Percentiles rank a stretch among this genome's conserved stretches.
Evolutionary conservation across 768 basidiomycete species (phyloP).

Genomic region (Rhizopogon sp.): DNA sequence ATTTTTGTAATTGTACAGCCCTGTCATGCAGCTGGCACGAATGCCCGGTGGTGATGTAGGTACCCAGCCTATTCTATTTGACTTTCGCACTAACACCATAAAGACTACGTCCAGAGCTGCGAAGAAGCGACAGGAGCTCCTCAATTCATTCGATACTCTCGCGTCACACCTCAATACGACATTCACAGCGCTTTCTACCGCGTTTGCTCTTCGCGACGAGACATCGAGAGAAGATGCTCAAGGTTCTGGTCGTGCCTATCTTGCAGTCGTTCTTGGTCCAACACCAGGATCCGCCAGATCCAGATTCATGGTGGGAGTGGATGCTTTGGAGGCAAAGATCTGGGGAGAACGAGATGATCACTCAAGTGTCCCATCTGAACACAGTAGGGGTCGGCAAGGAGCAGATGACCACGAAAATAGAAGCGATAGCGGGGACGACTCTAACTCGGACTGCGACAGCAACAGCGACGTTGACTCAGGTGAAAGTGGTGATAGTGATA

Average conservation of each 20-base stretch:
- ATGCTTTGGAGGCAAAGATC: conserved; percentile 51
- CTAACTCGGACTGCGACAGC: conserved; percentile 14
- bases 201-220: conserved; percentile 39
- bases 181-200: conserved; percentile 66
- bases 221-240: conserved; percentile 1
- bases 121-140: conserved; percentile 57
- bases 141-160: conserved; percentile 65
- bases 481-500: background rate
- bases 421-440: conserved; percentile 4
- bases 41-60: conserved; percentile 46
- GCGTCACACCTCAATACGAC: conserved; percentile 72
- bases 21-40: conserved; percentile 57
- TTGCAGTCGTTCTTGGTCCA: conserved; percentile 65
- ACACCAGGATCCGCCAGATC: conserved; percentile 57
- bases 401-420: background rate
- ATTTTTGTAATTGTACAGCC: conserved; percentile 32
- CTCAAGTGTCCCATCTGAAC: background rate
- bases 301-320: conserved; percentile 55
- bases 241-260: conserved; percentile 35
- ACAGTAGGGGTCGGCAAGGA: conserved; percentile 25
- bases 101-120: conserved; percentile 44
- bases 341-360: conserved; percentile 20
- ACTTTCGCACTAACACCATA: background rate
- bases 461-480: conserved; percentile 6
- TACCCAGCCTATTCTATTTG: background rate